Evolutionary conservation across 495 filamentous ascomycete genomes (phyloP).

Genomic region (Alectoria sarmentosa): DNA sequence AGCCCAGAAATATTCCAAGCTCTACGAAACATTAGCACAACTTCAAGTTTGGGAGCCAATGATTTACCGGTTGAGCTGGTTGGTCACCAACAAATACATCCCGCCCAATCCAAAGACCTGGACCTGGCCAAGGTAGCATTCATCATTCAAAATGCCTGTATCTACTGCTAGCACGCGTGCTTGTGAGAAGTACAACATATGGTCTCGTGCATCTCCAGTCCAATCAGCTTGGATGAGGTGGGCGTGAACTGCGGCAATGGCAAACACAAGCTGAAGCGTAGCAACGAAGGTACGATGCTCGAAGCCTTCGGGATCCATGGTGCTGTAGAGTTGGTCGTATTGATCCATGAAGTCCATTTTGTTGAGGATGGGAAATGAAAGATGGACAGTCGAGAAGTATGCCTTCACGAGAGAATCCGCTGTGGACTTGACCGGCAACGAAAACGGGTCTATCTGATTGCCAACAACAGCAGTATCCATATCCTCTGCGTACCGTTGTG

Average conservation of each 20-base stretch:
- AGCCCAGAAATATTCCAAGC: constrained; percentile 55
- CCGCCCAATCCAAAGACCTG: constrained; percentile 51
- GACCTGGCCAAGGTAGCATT: constrained; percentile 50
- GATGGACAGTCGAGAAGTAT: constrained; percentile 54
- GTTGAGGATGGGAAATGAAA: constrained; percentile 53
- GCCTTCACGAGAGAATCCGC: constrained; percentile 50
- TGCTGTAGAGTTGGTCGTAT: constrained; percentile 42
- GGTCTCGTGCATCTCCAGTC: constrained; percentile 42
- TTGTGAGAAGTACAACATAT: constrained; percentile 48
- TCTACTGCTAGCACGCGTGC: constrained; percentile 48
- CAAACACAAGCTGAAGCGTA: constrained; percentile 58
- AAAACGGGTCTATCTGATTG: constrained; percentile 41
- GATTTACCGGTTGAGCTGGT: constrained; percentile 54
- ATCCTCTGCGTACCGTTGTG: constrained; percentile 44
- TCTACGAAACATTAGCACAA: constrained; percentile 32
- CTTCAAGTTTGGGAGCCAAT: not conserved
- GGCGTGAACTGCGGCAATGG: constrained; percentile 48
- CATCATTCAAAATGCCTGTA: constrained; percentile 40
- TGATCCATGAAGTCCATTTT: constrained; percentile 46
- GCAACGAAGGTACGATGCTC: constrained; percentile 28
- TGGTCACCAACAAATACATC: constrained; percentile 52
- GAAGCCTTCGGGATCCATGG: constrained; percentile 44
- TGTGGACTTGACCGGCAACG: constrained; percentile 42
- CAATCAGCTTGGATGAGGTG: constrained; percentile 40
- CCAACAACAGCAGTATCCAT: constrained; percentile 38